These are phyloP conservation scores for Parietichytrium sp. DNA, from an alignment of 108 stramenopile genomes.

Conservation along the genomic window DNA sequence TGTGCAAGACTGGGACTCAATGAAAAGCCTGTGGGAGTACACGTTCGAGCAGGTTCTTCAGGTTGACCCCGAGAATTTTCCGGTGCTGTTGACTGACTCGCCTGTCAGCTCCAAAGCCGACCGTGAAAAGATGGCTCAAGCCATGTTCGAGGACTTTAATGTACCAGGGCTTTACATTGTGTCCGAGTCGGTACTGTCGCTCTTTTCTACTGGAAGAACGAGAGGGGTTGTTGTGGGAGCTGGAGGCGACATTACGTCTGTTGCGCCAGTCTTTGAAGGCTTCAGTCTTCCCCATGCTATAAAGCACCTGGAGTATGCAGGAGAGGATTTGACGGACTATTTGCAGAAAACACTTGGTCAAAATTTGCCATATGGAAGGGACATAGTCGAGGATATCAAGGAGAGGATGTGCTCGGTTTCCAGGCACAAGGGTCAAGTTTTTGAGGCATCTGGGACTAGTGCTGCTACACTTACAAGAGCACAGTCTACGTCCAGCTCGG, in stretches of 20 bases:
- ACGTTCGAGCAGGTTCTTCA: neutral
- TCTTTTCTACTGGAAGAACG: constrained; percentile 19
- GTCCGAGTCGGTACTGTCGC: neutral
- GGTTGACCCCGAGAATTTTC: neutral
- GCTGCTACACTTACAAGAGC: neutral
- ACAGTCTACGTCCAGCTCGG: neutral
- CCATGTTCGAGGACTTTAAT: constrained; percentile 14
- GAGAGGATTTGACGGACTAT: neutral
- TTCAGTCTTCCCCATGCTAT: constrained; percentile 1
- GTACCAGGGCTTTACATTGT: neutral
- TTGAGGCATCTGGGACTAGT: neutral
- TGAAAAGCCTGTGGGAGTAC: neutral
- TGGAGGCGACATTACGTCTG: neutral
- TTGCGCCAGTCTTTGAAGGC: constrained; percentile 40
- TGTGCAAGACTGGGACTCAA: neutral
- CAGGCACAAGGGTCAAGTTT: neutral
- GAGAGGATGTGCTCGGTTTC: constrained; percentile 29
- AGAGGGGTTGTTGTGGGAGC: constrained; percentile 1
- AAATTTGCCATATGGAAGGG: neutral
- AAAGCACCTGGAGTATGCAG: neutral
- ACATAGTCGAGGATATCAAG: neutral
- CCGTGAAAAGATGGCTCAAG: constrained; percentile 15
- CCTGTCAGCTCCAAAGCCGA: neutral
- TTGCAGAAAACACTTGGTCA: neutral
- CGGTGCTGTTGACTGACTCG: neutral